Base-by-base conservation (phyloP, 208 protist genomes). In the Porcisia deanei region DNA sequence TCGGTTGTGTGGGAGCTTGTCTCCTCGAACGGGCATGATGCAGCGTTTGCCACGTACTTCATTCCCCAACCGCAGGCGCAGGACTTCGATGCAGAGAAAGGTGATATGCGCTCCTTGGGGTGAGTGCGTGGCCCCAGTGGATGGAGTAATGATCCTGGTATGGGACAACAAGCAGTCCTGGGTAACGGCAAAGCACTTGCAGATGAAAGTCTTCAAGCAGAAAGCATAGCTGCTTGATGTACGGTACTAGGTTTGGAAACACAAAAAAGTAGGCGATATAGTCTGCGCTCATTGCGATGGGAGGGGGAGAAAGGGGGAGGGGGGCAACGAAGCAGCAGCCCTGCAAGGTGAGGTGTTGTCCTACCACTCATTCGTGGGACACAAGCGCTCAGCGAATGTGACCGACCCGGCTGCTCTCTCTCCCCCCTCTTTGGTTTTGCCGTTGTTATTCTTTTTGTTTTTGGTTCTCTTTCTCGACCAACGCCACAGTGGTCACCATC, bases 101-200 rank as follows among this genome's bases (percentile, higher is more conserved):
- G n/a, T 12, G 67, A 79, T 30, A 45, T 52, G 67, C 54, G 67
- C 1, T 68, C 65, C 20, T 47, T 84, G 58, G 74, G 84, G 85
- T 55, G 43, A 59, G 55, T 91, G 73, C 75, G 71, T 14, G 8
- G 85, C 85, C 25, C 63, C 58, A 9, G 71, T 81, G 60, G 80
- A 77, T 25, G 90, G 86, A 12, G 79, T 64, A 22, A 66, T 89
- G 54, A 55, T 85, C 4, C 76, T 92, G 8, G 25, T 85, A 18
- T 90, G 87, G 84, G 80, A 86, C 66, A 94, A 91, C 77, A 88
- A 77, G 25, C 57, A 73, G 37, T 67, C 86, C 34, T 92, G 86
- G 85, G 72, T 85, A 59, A 80, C 75, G 20, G 47, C 77, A 34
- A 86, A 86, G 57, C 79, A 75, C 45, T 63, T 92, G 0, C 90